Percentiles rank a stretch among this genome's conserved stretches.
phyloP scores from a whole-genome alignment of 176 grass and related monocot genomes.

The Dendrocalamus sinicus region DNA sequence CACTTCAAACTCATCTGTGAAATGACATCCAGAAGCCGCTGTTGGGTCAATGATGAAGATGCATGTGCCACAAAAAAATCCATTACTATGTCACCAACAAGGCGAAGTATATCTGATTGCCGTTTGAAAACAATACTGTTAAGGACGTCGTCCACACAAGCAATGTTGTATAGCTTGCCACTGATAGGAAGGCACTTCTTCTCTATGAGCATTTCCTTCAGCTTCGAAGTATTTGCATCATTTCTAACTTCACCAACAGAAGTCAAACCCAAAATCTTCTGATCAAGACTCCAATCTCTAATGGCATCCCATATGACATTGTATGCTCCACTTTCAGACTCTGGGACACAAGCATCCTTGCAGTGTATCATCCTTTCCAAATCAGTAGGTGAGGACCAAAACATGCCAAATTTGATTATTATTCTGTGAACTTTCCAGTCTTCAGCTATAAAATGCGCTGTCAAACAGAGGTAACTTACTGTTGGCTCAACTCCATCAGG shows the following conservation, averaged over 20 bases:
- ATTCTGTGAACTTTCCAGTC: conserved; percentile 55
- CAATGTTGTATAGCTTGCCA: conserved; percentile 50
- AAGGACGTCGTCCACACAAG: conserved; percentile 56
- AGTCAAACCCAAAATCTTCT: conserved; percentile 58
- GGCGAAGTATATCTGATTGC: conserved; percentile 54
- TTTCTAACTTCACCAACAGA: conserved; percentile 56
- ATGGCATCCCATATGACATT: conserved; percentile 57
- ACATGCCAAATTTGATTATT: conserved; percentile 64
- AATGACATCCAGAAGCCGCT: conserved; percentile 54
- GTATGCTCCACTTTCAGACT: conserved; percentile 55
- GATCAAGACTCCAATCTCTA: conserved; percentile 59
- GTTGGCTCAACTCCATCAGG: conserved; percentile 36
- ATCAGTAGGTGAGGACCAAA: conserved; percentile 51
- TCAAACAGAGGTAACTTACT: conserved; percentile 61
- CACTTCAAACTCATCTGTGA: conserved; percentile 62
- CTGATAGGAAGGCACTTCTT: conserved; percentile 55
- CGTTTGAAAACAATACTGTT: conserved; percentile 49
- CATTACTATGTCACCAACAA: conserved; percentile 48
- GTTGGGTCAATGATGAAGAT: conserved; percentile 40
- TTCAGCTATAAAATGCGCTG: conserved; percentile 55
- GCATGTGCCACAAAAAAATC: conserved; percentile 44
- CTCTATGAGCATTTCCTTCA: conserved; percentile 52
- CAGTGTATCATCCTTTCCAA: conserved; percentile 60
- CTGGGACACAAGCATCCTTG: conserved; percentile 47
- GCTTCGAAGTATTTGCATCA: conserved; percentile 32